A percentile compares a stretch with the other conserved stretches of the same genome.
phyloP scores from a whole-genome alignment of 169 alveolate genomes.

The Eimeria necatrix region DNA sequence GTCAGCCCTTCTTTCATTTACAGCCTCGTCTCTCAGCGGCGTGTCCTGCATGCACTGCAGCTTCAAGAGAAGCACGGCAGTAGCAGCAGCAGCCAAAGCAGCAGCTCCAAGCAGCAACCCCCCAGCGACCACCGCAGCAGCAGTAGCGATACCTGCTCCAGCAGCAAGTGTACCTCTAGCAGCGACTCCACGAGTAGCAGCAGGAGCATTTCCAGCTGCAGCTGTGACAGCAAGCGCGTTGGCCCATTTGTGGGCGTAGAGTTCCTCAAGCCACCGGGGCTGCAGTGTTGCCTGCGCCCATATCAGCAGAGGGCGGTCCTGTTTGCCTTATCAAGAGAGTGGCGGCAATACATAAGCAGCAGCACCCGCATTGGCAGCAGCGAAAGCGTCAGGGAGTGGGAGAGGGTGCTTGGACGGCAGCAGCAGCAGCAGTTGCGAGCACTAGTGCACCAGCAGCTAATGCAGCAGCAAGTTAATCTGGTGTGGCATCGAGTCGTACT shows the following conservation, averaged over 20 bases:
- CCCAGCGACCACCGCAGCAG: too few relatives aligned
- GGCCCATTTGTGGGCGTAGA: not conserved
- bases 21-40: not conserved
- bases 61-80: not conserved
- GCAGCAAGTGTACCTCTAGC: not conserved
- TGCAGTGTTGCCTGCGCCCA: constrained; percentile 76
- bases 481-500: constrained; percentile 26
- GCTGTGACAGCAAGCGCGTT: not conserved
- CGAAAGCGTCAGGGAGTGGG: not conserved
- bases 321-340: constrained; percentile 77
- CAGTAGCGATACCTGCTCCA: not conserved
- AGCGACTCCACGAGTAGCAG: not conserved
- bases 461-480: constrained; percentile 48
- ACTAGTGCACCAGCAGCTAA: constrained; percentile 19
- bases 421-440: constrained; percentile 38
- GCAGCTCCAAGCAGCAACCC: not conserved
- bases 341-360: constrained; percentile 13
- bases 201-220: not conserved
- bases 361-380: constrained; percentile 22
- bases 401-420: constrained; percentile 5
- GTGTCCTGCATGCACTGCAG: constrained; percentile 44
- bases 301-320: constrained; percentile 82
- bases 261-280: constrained; percentile 60
- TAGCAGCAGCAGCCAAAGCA: not conserved
- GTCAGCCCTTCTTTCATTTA: not conserved